Conservation (phyloP, 345 rosid genomes). For the Acer negundo region DNA sequence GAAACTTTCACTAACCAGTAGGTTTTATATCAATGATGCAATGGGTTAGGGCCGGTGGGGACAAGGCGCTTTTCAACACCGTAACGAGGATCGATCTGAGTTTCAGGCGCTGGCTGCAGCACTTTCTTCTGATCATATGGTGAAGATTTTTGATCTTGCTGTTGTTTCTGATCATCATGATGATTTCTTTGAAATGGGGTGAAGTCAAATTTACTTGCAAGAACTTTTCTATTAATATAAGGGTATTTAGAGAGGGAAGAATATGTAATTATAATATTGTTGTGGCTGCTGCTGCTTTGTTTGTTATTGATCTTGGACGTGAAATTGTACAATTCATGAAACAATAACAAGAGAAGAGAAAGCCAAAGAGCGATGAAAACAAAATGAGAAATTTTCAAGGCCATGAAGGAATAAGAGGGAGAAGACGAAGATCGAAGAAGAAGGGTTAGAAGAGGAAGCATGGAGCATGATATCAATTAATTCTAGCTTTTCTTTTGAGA, state of each 20-base stretch:
- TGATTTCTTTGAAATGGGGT: slow-evolving; percentile 42
- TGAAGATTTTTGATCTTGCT: slow-evolving; percentile 10
- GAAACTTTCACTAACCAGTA: slow-evolving; percentile 1
- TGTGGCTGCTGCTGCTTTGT: slow-evolving; percentile 14
- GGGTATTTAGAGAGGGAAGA: slow-evolving; percentile 20
- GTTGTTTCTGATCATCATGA: slow-evolving; percentile 17
- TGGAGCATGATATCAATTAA: slow-evolving; percentile 33
- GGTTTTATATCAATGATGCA: slow-evolving; percentile 66
- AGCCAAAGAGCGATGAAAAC: slow-evolving; percentile 51
- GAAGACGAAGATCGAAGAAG: slow-evolving; percentile 18
- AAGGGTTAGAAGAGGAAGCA: slow-evolving; percentile 47
- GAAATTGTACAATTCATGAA: slow-evolving; percentile 43
- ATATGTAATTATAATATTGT: background rate
- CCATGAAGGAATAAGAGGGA: slow-evolving; percentile 38
- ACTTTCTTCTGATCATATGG: slow-evolving; percentile 10
- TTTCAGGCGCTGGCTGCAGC: slow-evolving; percentile 19
- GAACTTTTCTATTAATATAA: slow-evolving; percentile 47
- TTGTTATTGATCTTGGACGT: slow-evolving; percentile 28
- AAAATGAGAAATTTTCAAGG: slow-evolving; percentile 46
- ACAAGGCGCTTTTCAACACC: slow-evolving; percentile 88
- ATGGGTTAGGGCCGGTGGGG: slow-evolving; percentile 90
- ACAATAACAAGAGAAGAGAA: slow-evolving; percentile 53
- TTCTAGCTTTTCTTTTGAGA: background rate
- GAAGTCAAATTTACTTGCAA: slow-evolving; percentile 58
- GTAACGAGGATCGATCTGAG: slow-evolving; percentile 77